These are phyloP conservation scores for Berberis thunbergii DNA, from an alignment of 164 flowering plant species.

Conservation along the genomic window DNA sequence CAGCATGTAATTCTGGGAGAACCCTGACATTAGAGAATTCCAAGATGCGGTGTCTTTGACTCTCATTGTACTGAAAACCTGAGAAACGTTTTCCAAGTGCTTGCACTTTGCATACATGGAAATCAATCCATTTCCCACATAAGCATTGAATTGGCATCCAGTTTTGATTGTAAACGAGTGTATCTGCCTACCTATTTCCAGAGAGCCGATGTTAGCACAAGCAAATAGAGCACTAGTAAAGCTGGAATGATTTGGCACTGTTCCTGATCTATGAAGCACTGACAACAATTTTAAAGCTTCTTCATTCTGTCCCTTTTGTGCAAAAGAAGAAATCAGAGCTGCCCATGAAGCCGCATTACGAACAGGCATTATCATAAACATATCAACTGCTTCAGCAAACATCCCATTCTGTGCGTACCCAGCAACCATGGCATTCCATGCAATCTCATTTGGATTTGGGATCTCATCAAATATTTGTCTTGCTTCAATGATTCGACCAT, in stretches of 20 bases:
- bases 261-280: constrained; percentile 31
- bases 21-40: constrained; percentile 28
- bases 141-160: constrained; percentile 23
- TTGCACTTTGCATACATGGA: constrained; percentile 38
- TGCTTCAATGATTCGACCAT: constrained; percentile 33
- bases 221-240: constrained; percentile 35
- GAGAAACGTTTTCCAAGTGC: constrained; percentile 26
- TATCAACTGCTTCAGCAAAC: constrained; percentile 27
- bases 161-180: constrained; percentile 29
- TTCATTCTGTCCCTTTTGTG: constrained; percentile 23
- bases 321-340: constrained; percentile 40
- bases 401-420: constrained; percentile 39
- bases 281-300: constrained; percentile 26
- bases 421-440: constrained; percentile 40
- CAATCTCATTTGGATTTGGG: constrained; percentile 21
- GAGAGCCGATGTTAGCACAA: constrained; percentile 29
- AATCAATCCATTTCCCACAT: constrained; percentile 33
- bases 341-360: constrained; percentile 36
- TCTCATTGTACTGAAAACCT: constrained; percentile 25
- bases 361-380: constrained; percentile 30
- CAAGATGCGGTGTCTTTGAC: constrained; percentile 26
- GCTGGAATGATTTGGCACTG: constrained; percentile 27
- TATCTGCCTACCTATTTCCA: constrained; percentile 29
- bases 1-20: constrained; percentile 29
- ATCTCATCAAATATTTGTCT: constrained; percentile 25